Conservation (phyloP, 495 filamentous ascomycete genomes). For the Penicillium cosmopolitanum region DNA sequence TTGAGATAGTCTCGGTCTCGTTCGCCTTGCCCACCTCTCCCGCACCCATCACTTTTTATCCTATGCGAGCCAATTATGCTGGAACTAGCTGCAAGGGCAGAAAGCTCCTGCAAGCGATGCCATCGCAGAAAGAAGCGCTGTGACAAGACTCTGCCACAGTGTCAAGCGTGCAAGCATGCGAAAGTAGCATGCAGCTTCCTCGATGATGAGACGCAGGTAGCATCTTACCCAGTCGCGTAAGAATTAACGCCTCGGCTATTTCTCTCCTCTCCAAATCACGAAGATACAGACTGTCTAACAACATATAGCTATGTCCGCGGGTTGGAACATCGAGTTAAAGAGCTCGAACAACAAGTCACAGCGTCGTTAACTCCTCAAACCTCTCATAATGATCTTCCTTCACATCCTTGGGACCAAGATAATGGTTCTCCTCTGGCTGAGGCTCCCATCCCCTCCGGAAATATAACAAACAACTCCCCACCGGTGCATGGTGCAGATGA, state of each 20-base stretch:
- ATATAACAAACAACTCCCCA: conserved; percentile 1
- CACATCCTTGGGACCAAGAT: conserved; percentile 13
- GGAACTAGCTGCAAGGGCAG: conserved; percentile 18
- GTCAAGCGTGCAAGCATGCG: conserved; percentile 36
- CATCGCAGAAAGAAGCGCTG: conserved; percentile 45
- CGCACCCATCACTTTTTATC: neutral
- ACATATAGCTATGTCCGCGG: conserved; percentile 37
- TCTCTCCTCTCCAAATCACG: neutral
- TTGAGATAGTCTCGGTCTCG: too few relatives aligned
- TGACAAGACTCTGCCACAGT: conserved; percentile 38
- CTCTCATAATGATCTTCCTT: conserved; percentile 14
- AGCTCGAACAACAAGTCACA: conserved; percentile 33
- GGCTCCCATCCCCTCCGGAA: neutral
- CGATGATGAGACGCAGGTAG: conserved; percentile 38
- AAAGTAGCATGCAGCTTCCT: conserved; percentile 41
- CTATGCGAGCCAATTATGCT: conserved; percentile 10
- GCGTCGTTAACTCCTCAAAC: conserved; percentile 16
- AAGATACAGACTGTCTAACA: conserved; percentile 2
- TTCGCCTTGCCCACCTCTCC: neutral
- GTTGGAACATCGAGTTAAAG: conserved; percentile 32
- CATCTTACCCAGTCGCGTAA: conserved; percentile 41
- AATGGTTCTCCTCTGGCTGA: conserved; percentile 5
- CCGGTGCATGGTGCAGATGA: neutral
- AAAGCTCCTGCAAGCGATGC: conserved; percentile 39
- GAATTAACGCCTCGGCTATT: conserved; percentile 8